These are phyloP conservation scores for Eremochloa ophiuroides DNA, from an alignment of 176 grass and related monocot genomes.

Conservation along the genomic window DNA sequence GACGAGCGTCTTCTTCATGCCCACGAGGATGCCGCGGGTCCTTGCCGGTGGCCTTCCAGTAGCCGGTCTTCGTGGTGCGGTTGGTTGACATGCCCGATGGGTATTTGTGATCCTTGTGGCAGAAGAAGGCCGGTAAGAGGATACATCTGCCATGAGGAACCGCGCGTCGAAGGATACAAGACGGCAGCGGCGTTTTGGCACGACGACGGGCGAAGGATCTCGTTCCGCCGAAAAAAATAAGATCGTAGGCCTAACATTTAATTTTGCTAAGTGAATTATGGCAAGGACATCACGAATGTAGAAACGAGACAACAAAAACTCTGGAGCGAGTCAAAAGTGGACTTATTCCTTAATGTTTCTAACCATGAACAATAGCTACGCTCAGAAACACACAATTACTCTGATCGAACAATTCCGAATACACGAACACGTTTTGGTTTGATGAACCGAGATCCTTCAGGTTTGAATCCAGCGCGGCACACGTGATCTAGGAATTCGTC, in stretches of 20 bases:
- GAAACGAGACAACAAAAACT: neutral
- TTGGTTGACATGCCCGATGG: no score
- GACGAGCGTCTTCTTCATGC: constrained; percentile 99
- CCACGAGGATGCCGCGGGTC: constrained; percentile 60
- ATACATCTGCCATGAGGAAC: no score
- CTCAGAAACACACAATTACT: neutral
- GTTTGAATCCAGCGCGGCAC: constrained; percentile 24
- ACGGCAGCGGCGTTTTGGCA: no score
- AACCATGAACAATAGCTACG: constrained; percentile 20
- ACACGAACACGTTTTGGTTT: neutral
- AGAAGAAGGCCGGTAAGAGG: no score
- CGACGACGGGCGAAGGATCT: no score
- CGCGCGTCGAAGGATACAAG: no score
- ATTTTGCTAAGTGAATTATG: no score
- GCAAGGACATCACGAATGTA: neutral
- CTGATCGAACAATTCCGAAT: neutral
- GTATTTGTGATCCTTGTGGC: no score
- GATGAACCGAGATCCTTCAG: constrained; percentile 7
- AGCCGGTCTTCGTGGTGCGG: constrained; percentile 13
- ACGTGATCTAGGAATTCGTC: neutral
- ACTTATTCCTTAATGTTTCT: constrained; percentile 19
- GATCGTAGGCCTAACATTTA: no score
- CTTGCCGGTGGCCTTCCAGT: constrained; percentile 73
- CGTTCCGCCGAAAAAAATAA: no score
- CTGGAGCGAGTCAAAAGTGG: neutral